These are phyloP conservation scores for Aspergillus sclerotialis DNA, from an alignment of 2,329 filamentous ascomycete genomes.

Conservation along the genomic window DNA sequence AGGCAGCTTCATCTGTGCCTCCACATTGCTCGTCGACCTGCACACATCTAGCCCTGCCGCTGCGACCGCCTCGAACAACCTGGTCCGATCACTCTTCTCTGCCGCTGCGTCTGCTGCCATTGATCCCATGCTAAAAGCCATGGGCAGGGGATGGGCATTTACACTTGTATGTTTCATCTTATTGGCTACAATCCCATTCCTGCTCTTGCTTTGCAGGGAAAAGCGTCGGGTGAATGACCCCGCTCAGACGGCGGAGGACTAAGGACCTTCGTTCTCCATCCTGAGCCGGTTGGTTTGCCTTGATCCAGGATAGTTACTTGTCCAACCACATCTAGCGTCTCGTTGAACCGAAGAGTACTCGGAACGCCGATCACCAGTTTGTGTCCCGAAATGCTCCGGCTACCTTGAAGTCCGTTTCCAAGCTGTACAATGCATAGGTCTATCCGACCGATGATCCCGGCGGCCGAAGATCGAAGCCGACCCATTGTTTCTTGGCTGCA, in stretches of 20 bases:
- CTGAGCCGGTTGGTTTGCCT: too few relatives aligned
- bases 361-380: too few relatives aligned
- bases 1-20: conserved; percentile 9
- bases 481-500: too few relatives aligned
- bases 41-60: conserved; percentile 8
- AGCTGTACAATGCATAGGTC: too few relatives aligned
- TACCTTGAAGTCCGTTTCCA: too few relatives aligned
- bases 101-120: conserved; percentile 11
- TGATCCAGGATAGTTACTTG: too few relatives aligned
- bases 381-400: too few relatives aligned
- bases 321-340: too few relatives aligned
- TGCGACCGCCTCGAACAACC: conserved; percentile 12
- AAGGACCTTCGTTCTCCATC: too few relatives aligned
- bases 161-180: conserved; percentile 10
- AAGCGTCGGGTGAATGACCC: neutral
- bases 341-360: too few relatives aligned
- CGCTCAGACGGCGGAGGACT: neutral
- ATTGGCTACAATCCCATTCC: conserved; percentile 5
- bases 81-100: conserved; percentile 12
- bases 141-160: conserved; percentile 13
- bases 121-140: conserved; percentile 10
- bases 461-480: too few relatives aligned
- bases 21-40: conserved; percentile 10
- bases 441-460: too few relatives aligned
- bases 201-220: conserved; percentile 6